These are phyloP conservation scores for Colletotrichum somersetense DNA, from an alignment of 2,329 filamentous ascomycete genomes.

Conservation along the genomic window DNA sequence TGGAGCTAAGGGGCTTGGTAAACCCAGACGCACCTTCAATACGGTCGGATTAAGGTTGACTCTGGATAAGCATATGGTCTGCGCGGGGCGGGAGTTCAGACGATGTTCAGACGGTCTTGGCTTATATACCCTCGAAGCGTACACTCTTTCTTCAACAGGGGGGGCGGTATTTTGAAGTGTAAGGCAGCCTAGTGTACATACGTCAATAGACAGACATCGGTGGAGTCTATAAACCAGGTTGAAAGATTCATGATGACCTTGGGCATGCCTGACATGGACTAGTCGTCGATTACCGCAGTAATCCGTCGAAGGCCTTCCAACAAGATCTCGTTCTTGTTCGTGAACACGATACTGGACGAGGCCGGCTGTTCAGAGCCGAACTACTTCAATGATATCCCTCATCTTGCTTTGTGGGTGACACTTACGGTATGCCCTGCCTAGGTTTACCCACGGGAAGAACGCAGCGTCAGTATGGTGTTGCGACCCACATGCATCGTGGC, in stretches of 20 bases:
- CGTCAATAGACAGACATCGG: too few species aligned
- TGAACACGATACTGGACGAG: conserved; percentile 57
- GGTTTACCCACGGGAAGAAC: conserved; percentile 68
- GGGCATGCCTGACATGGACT: not conserved
- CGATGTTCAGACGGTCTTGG: too few species aligned
- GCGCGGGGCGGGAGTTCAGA: too few species aligned
- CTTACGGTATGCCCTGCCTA: conserved; percentile 48
- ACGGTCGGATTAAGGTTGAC: too few species aligned
- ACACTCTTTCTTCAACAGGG: too few species aligned
- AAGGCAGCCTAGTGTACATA: not conserved
- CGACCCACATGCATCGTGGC: conserved; percentile 46
- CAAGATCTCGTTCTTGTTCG: conserved; percentile 49
- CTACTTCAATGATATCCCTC: conserved; percentile 29
- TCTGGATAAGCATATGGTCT: too few species aligned
- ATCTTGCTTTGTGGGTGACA: too few species aligned
- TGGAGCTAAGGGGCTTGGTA: not conserved
- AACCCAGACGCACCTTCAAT: too few species aligned
- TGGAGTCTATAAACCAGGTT: not conserved
- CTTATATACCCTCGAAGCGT: too few species aligned
- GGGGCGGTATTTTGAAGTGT: too few species aligned
- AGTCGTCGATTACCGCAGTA: not conserved
- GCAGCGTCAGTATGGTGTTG: conserved; percentile 54
- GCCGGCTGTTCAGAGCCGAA: conserved; percentile 55
- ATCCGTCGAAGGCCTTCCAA: conserved; percentile 44
- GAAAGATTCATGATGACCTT: too few species aligned